Evolutionary conservation across 2,329 filamentous ascomycete genomes (phyloP), one percentile per base, ranked within the genome.

Genomic region (Orbilia ellipsospora): DNA sequence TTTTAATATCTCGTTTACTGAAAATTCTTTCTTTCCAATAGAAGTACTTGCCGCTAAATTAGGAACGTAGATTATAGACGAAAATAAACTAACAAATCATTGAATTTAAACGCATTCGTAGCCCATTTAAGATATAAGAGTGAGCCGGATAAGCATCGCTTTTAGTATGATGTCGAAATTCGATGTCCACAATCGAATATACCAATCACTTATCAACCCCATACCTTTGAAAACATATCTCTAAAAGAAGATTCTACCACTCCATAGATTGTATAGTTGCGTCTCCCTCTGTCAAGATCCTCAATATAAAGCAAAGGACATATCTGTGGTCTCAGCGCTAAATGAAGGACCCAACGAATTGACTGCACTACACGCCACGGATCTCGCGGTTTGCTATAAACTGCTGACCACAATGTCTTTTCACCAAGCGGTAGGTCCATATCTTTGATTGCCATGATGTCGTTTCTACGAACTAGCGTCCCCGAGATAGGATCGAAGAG

Each of bases 381-480:
- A 3, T 61, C 59, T 10, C 20, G 20, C n/a, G 56, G 65, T 12
- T 36, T 45, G 28, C 48, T 55, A 40, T 69, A 69, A 1, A 69
- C 65, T 3, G 59, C 36, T 1, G 18, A 69, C 65, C 65, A 69
- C 48, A 69, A 8, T 10, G 56, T 69, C 6, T 62, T 52, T 16
- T 45, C 48, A 2, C 65, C 65, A 15, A 60, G 40, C n/a, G 56
- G 65, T 15, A 61, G 7, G 20, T 50, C 52, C 56, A 62, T 62
- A 20, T 69, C 65, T 42, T 69, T 69, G 28, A 69, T 62, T 13
- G 16, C 50, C 8, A 56, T 61, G 4, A 69, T 45, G 31, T 69
- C 56, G 31, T 10, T 20, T 13, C 65, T 69, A 7, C 40, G 56
- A 5, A 69, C 65, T 8, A 69, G 16, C 0, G 56, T 61, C 18